Base-by-base conservation (phyloP, 192 early-diverging fungal genomes). In the Podila horticola region DNA sequence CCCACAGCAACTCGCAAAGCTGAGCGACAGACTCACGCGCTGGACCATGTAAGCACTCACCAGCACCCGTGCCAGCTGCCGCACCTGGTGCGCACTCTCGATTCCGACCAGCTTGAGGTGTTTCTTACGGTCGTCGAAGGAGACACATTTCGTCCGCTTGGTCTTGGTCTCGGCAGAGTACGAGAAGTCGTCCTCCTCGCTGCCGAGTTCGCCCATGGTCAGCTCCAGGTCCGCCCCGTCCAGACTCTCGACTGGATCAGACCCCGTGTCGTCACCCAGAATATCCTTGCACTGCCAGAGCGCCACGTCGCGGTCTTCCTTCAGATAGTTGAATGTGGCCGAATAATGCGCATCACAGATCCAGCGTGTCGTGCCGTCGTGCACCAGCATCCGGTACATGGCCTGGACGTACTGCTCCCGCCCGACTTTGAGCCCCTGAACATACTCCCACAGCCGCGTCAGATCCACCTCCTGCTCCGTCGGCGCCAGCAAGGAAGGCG, bases 361-460 rank as follows among this genome's bases (percentile, higher is more conserved):
- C 73, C 73, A 74, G 30, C 73, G 65, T 12, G 6, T 24, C 2
- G 60, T 68, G 4, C 66, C 73, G 57, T 74, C 73, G 34, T 74
- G 31, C 9, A 63, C 66, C 29, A 55, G 36, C 34, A 63, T 57
- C 19, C 73, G 65, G 15, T 58, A 58, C 73, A 74, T 68, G 8
- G 58, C 6, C 15, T 74, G 66, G 24, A 49, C 66, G 0, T 51
- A 29, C 4, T 38, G 19, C 36, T 58, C 51, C 19, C 58, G 59
- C 10, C 51, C 66, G 3, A 58, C 34, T 17, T 57, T 67, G 3
- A 68, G 66, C 10, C 66, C 66, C 34, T 74, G 64, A 3, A 74
- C 73, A 26, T 59, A 74, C 57, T 74, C 73, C 73, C 73, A 74
- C 9, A 74, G 34, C 15, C 73, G 65, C 19, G 41, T 31, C 2